Evolutionary conservation across 331 rosid species (phyloP).

Genomic region (Quercus tomentella): DNA sequence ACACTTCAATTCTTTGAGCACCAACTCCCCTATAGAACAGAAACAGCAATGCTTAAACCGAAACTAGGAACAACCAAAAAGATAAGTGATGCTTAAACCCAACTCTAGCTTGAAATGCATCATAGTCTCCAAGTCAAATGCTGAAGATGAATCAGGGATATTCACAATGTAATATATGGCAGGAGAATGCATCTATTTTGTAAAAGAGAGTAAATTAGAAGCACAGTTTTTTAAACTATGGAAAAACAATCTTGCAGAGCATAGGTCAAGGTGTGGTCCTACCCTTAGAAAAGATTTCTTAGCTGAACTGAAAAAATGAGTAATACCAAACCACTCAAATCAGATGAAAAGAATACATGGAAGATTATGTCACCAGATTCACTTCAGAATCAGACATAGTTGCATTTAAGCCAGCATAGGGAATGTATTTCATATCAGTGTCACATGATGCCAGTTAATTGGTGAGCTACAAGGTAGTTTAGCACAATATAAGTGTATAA

Average conservation of each 20-base stretch:
- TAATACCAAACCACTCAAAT: background rate
- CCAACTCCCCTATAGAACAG: too few relatives aligned
- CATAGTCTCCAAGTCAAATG: background rate
- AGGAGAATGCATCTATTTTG: too few relatives aligned
- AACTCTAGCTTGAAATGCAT: too few relatives aligned
- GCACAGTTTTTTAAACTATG: too few relatives aligned
- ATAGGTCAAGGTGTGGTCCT: background rate
- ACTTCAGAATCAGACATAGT: background rate
- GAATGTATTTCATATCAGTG: slow-evolving; percentile 2
- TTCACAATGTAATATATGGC: too few relatives aligned
- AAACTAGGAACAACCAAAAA: too few relatives aligned
- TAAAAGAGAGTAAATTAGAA: too few relatives aligned
- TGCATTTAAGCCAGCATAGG: background rate
- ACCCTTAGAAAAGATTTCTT: too few relatives aligned
- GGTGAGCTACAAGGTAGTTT: background rate
- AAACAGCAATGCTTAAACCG: too few relatives aligned
- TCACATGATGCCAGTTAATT: slow-evolving; percentile 6
- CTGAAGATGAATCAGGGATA: background rate
- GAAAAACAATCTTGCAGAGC: too few relatives aligned
- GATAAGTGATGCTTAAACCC: too few relatives aligned
- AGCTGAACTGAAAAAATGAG: background rate
- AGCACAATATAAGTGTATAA: slow-evolving; percentile 11
- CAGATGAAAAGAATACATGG: background rate
- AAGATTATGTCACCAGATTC: slow-evolving; percentile 9
- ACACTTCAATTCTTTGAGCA: too few relatives aligned